Evolutionary conservation across 441 rosid genomes (phyloP).

Genomic region (Breynia disticha): DNA sequence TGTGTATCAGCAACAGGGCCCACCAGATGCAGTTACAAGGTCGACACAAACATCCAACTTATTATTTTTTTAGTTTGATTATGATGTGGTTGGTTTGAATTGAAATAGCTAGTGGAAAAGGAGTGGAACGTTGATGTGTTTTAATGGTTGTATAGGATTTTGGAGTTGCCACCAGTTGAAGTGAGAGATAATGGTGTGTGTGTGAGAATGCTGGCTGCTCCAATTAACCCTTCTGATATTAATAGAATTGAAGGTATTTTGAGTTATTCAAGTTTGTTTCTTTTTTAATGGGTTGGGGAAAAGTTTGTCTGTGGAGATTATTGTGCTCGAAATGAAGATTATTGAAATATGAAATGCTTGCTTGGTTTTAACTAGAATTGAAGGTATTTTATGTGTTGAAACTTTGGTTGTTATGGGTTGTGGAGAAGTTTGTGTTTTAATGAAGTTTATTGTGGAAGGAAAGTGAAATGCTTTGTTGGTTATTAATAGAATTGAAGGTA

Average conservation of each 20-base stretch:
- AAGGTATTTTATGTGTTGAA: too few species aligned
- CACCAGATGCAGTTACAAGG: constrained; percentile 77
- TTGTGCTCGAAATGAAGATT: too few species aligned
- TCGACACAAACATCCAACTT: constrained; percentile 9
- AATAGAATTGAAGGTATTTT: constrained; percentile 75
- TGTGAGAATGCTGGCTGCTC: constrained; percentile 83
- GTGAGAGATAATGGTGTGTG: constrained; percentile 72
- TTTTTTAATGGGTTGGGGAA: neutral
- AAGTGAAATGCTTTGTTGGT: too few species aligned
- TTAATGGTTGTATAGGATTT: constrained; percentile 25
- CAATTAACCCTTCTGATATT: constrained; percentile 91
- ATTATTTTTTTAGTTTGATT: neutral
- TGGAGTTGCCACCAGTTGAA: constrained; percentile 65
- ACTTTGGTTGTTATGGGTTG: too few species aligned
- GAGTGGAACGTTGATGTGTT: neutral
- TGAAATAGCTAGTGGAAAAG: too few species aligned
- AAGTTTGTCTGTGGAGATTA: neutral
- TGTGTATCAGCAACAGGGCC: constrained; percentile 73
- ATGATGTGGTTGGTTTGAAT: too few species aligned
- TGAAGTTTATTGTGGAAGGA: too few species aligned
- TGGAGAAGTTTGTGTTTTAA: too few species aligned
- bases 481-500: constrained; percentile 87
- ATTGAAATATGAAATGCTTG: neutral
- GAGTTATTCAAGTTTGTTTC: neutral
- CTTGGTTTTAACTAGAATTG: too few species aligned